Percentiles rank a stretch among this genome's conserved stretches.
phyloP scores from a whole-genome alignment of 202 grass and related monocot species.

The Digitaria exilis region DNA sequence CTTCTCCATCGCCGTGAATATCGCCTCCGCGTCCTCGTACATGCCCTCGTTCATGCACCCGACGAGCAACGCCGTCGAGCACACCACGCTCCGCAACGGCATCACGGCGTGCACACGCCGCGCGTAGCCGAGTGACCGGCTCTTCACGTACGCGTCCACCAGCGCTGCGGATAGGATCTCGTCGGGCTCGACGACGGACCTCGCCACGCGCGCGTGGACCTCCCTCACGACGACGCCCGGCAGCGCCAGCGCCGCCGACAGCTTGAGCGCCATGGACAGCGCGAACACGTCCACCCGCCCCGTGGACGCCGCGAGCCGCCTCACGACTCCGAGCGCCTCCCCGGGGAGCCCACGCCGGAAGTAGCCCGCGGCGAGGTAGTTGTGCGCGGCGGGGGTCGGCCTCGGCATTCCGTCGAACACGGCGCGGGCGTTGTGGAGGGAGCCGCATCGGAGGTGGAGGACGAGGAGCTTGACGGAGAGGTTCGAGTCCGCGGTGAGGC shows the following conservation, averaged over 20 bases:
- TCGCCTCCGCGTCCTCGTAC: constrained; percentile 50
- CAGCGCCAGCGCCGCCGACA: constrained; percentile 46
- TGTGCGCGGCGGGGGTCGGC: constrained; percentile 55
- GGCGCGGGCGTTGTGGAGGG: constrained; percentile 60
- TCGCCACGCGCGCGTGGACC: constrained; percentile 66
- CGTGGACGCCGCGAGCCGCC: constrained; percentile 52
- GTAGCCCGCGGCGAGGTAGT: constrained; percentile 77
- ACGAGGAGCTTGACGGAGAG: constrained; percentile 75
- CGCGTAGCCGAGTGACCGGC: constrained; percentile 48
- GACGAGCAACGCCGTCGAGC: constrained; percentile 73
- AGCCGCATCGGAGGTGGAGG: constrained; percentile 67
- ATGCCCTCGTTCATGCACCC: constrained; percentile 71
- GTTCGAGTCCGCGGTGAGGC: constrained; percentile 25
- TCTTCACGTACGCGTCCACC: constrained; percentile 86
- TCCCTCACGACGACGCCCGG: constrained; percentile 39
- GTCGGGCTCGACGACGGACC: constrained; percentile 43
- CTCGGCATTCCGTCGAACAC: constrained; percentile 68
- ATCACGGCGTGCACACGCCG: constrained; percentile 45
- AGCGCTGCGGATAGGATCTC: constrained; percentile 62
- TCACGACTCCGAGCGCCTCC: constrained; percentile 54
- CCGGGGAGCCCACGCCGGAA: constrained; percentile 49
- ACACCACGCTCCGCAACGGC: constrained; percentile 53
- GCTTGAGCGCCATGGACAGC: constrained; percentile 87
- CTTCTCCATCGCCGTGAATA: constrained; percentile 47
- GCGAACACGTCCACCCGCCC: constrained; percentile 59